Evolutionary conservation across 1,139 yeast genomes (phyloP).

Genomic region (Casaregolazyma lundiana): DNA sequence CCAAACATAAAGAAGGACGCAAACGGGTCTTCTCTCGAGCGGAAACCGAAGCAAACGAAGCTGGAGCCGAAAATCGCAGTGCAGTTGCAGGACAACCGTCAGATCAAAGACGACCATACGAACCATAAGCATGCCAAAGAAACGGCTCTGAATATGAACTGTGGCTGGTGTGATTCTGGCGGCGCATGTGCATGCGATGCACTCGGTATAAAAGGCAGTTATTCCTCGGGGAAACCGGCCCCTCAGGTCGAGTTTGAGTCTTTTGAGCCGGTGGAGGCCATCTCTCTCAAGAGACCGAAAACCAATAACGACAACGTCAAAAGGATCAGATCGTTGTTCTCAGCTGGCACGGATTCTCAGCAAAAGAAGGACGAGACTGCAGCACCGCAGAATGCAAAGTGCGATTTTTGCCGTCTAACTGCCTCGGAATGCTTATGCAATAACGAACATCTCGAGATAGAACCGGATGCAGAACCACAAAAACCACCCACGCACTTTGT

Average conservation of each 20-base stretch:
- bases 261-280: slow-evolving; percentile 24
- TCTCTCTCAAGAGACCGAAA: slow-evolving; percentile 20
- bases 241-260: slow-evolving; percentile 7
- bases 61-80: not conserved
- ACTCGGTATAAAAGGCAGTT: slow-evolving; percentile 24
- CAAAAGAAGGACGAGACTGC: slow-evolving; percentile 8
- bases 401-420: slow-evolving; percentile 4
- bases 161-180: slow-evolving; percentile 31
- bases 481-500: slow-evolving; percentile 1
- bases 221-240: slow-evolving; percentile 1
- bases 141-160: slow-evolving; percentile 15
- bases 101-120: not conserved
- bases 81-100: not conserved
- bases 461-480: not conserved
- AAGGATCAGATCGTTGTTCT: not conserved
- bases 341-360: slow-evolving; percentile 10
- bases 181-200: slow-evolving; percentile 33
- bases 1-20: slow-evolving; percentile 41
- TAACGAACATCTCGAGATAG: not conserved
- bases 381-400: not conserved
- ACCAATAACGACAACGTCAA: slow-evolving; percentile 2
- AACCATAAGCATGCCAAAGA: not conserved
- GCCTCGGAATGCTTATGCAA: slow-evolving; percentile 5
- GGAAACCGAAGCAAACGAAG: not conserved
- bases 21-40: not conserved